These are phyloP conservation scores for Nicotiana knightiana DNA, from an alignment of 257 asterid species.

Conservation along the genomic window DNA sequence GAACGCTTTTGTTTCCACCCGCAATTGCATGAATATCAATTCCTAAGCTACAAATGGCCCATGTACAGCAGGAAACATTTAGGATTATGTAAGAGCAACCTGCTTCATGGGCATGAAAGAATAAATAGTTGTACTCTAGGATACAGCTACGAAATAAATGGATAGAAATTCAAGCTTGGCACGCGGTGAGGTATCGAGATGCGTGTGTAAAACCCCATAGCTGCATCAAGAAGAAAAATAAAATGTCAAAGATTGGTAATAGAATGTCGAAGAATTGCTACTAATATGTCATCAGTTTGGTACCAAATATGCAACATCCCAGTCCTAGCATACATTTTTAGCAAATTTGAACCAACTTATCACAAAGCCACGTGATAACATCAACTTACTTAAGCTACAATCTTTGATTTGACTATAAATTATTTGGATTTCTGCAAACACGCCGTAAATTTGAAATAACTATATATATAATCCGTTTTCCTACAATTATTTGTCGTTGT, in stretches of 20 bases:
- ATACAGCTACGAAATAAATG: background rate
- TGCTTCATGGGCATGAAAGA: constrained; percentile 14
- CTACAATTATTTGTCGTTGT: no score
- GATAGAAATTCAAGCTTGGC: constrained; percentile 4
- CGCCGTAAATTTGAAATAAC: background rate
- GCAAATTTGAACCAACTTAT: background rate
- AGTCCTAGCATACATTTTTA: background rate
- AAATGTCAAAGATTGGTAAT: background rate
- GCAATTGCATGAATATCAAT: background rate
- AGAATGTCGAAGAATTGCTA: background rate
- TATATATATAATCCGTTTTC: background rate
- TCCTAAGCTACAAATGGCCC: background rate
- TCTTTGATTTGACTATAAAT: background rate
- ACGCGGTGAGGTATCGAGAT: constrained; percentile 50
- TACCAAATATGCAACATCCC: background rate
- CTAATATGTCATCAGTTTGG: background rate
- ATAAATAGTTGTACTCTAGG: constrained; percentile 18
- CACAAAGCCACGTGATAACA: background rate
- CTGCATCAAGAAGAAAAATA: constrained; percentile 41
- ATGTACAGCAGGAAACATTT: constrained; percentile 2
- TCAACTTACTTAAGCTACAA: background rate
- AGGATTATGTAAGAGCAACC: background rate
- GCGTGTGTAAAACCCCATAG: constrained; percentile 87
- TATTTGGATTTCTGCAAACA: background rate
- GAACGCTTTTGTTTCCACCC: no score